These are phyloP conservation scores for Entamoeba histolytica DNA, from an alignment of 208 protist genomes.

Conservation along the genomic window DNA sequence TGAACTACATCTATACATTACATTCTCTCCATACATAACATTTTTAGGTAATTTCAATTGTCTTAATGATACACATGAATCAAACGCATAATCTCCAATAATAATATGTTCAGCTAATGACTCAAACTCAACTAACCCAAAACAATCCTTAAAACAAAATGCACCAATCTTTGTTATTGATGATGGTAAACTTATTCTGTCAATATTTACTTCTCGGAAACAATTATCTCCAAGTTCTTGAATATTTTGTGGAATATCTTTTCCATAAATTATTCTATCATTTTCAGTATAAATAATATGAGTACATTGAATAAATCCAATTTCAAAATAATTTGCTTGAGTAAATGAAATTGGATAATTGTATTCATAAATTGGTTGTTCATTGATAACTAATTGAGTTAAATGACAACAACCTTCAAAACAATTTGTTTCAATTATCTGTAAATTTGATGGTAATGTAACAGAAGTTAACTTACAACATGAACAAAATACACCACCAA, in stretches of 20 bases:
- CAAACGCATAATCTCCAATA: not conserved
- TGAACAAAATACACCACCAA: not conserved
- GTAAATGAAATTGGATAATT: not conserved
- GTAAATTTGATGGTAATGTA: not conserved
- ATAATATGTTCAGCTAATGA: not conserved
- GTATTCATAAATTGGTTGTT: not conserved
- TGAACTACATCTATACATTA: too few species aligned
- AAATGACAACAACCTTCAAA: not conserved
- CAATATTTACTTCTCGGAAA: not conserved
- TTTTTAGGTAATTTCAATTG: not conserved
- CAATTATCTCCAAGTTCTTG: not conserved
- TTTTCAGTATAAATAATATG: not conserved
- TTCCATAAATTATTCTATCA: not conserved
- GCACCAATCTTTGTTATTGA: not conserved
- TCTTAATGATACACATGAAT: not conserved
- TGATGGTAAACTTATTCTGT: not conserved
- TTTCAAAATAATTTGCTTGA: not conserved
- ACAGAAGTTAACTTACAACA: not conserved
- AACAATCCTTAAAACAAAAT: not conserved
- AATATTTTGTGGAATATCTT: not conserved
- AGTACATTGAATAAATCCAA: not conserved
- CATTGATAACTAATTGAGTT: not conserved
- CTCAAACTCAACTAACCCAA: not conserved
- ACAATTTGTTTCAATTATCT: not conserved
- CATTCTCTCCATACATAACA: not conserved